Base-by-base conservation (phyloP, 176 grass and related monocot species). In the Aegilops speltoides region DNA sequence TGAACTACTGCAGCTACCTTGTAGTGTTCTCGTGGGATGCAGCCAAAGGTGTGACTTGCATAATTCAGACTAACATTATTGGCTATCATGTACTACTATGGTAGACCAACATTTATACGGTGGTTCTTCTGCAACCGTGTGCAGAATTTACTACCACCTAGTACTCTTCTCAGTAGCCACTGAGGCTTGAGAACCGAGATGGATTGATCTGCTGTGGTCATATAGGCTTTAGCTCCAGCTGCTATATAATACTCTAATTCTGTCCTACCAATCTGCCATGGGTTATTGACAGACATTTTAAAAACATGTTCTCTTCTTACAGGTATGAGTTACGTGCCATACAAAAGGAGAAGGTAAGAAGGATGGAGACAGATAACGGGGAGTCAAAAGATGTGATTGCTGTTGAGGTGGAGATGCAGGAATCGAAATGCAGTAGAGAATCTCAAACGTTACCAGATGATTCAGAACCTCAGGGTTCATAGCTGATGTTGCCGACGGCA, bases 401-500 rank as follows among this genome's bases (percentile, higher is more conserved):
- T 71, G 86, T 98, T 76, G 94, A 96, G 85, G 93, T 98, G 78
- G 97, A 98, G 85, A 91, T 98, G 97, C 85, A 89, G 66, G 97
- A 98, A 90, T 83, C 94, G 16, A 96, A 81, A 70, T 67, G 60
- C 63, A 82, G 45, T 45, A 79, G 82, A 45, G 32, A 14, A 75
- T 93, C 92, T 37, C 79, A 64, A 76, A 80, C 33, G 23, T 78
- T 86, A 61, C 48, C 84, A 43, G 33, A 48, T 28, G 89, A 91
- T 45, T 83, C 70, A 62, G 86, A 91, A 80, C 60, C 76, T 79
- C 37, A 77, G 31, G 77, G 14, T 87, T 60, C 32, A 71, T 84
- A 93, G 80, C 80, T 83, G 22, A 32, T 64, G 73, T 69, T 86
- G 60, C 73, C 80, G 66, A 90, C 15, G 48, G 31, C 46, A 83